These are phyloP conservation scores for Pseudocercospora musae DNA, from an alignment of 2,329 filamentous ascomycete genomes.

Conservation along the genomic window DNA sequence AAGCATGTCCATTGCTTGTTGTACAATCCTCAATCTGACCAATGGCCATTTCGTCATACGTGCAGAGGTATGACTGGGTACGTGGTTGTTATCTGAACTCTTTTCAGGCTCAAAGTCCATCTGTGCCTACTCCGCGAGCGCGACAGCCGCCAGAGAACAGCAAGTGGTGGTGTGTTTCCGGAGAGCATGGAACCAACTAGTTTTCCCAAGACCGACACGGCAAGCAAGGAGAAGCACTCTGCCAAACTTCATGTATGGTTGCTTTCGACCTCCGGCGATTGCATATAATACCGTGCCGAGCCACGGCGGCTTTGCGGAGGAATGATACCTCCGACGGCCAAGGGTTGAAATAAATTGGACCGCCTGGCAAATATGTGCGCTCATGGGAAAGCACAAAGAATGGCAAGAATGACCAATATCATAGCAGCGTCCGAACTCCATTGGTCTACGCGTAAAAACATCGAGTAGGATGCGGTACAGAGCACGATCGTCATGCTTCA, in stretches of 20 bases:
- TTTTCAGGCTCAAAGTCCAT: background rate
- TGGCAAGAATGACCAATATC: background rate
- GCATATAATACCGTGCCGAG: background rate
- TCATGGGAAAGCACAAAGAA: background rate
- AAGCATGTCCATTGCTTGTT: background rate
- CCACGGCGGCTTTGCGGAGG: background rate
- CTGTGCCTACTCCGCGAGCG: background rate
- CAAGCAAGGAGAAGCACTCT: background rate
- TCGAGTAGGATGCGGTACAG: background rate
- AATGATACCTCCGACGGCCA: background rate
- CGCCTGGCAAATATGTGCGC: background rate
- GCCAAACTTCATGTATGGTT: background rate
- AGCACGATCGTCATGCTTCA: background rate
- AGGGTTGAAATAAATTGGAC: background rate
- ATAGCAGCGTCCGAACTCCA: background rate
- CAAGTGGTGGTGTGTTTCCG: background rate
- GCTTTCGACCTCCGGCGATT: background rate
- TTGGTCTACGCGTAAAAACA: background rate
- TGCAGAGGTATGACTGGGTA: background rate
- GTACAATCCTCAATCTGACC: background rate
- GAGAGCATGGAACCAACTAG: background rate
- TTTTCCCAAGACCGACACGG: background rate
- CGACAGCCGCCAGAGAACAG: background rate
- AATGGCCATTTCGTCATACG: background rate
- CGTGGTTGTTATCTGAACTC: background rate